Evolutionary conservation across 1,139 yeast genomes (phyloP).

Genomic region (Saccharomycopsis crataegensis): DNA sequence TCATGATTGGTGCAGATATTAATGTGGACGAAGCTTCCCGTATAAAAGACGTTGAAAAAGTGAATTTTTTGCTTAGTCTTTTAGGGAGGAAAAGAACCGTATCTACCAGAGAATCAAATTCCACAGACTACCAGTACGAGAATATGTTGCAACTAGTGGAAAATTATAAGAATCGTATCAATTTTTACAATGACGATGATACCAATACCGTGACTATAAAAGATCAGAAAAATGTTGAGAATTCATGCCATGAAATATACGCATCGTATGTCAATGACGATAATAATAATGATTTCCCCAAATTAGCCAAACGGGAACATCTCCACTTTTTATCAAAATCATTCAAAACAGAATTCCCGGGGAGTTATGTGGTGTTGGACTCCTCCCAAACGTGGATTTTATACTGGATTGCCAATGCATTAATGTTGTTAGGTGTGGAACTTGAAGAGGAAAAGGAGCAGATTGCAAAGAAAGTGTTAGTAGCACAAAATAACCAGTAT

Average conservation of each 20-base stretch:
- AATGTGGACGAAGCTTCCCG: no score
- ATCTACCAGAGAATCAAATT: not conserved
- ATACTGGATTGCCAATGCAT: conserved; percentile 73
- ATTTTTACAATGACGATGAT: conserved; percentile 10
- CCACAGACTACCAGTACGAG: conserved; percentile 9
- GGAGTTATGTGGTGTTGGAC: conserved; percentile 47
- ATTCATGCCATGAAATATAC: conserved; percentile 26
- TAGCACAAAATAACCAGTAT: conserved; percentile 30
- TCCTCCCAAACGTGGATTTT: conserved; percentile 89
- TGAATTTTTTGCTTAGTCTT: conserved; percentile 5
- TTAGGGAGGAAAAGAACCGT: conserved; percentile 9
- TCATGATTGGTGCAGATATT: no score
- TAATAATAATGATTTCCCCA: conserved; percentile 26
- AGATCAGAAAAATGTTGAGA: conserved; percentile 28
- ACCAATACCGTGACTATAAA: conserved; percentile 22
- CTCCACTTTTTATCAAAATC: conserved; percentile 33
- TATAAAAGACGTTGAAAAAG: not conserved
- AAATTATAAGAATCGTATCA: conserved; percentile 16
- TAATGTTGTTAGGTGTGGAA: conserved; percentile 33
- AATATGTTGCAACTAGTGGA: conserved; percentile 12
- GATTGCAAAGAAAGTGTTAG: conserved; percentile 28
- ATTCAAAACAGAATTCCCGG: conserved; percentile 42
- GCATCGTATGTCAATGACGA: conserved; percentile 23
- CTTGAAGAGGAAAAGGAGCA: conserved; percentile 24
- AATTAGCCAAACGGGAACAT: conserved; percentile 32